Base-by-base conservation (phyloP, 306 rosid species). In the Corylus heterophylla region DNA sequence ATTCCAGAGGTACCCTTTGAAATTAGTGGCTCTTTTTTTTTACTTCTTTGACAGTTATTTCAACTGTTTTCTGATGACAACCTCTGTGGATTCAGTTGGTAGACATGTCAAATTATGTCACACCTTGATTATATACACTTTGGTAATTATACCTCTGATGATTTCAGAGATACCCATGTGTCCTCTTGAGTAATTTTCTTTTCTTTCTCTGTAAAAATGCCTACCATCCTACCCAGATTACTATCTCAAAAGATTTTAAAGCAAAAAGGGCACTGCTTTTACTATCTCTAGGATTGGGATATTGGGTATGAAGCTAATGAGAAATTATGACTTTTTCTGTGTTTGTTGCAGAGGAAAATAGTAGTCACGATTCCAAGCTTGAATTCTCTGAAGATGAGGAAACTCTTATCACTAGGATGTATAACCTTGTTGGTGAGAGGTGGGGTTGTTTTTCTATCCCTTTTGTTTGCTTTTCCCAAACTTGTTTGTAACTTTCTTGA, bases 351-450 rank as follows among this genome's bases (percentile, higher is more conserved):
- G 98, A 82, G 78, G 77, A 82, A 79, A 76, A 78, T 59, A 78
- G 86, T 27, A 79, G 88, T 74, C 79, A 87, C 81, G 84, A 61
- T 76, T 87, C 89, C 17, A 86, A 89, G 79, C 82, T 67, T 74
- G 91, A 90, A 49, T 90, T 93, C 72, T 91, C 98, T 68, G 95
- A 91, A 81, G 97, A 92, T 42, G 98, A 93, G 80, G 95, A 93
- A 90, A 85, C 86, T 10, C 98, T 93, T 9, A 87, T 93, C 71
- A 74, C 89, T 66, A 86, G 95, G 95, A 89, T 93, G 89, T 93
- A 76, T 87, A 90, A 89, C 67, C 97, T 93, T 73, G 93, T 93
- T 66, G 98, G 98, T 16, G 92, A 90, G 81, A 93, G 95, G 98
- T 91, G 76, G 71, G 76, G 48, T 16, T 80, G 62, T 35, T 22